Evolutionary conservation across 2,329 filamentous ascomycete genomes (phyloP).

Genomic region (Thelonectria olida): DNA sequence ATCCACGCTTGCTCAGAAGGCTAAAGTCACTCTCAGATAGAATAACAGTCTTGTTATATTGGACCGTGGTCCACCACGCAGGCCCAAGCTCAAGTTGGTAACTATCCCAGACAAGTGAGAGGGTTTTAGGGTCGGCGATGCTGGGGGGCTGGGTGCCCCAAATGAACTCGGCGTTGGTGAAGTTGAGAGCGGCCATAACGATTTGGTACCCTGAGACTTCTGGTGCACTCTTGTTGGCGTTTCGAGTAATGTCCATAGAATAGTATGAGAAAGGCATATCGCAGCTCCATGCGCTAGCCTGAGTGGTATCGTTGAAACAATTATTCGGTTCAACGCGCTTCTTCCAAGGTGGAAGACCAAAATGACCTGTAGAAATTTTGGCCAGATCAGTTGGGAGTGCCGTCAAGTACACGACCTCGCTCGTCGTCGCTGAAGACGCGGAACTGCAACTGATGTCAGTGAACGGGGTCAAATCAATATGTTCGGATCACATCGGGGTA

Average conservation of each 20-base stretch:
- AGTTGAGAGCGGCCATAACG: conserved; percentile 49
- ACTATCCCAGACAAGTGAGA: conserved; percentile 63
- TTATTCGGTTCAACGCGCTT: conserved; percentile 59
- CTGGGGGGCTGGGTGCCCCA: conserved; percentile 65
- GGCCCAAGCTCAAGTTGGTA: conserved; percentile 59
- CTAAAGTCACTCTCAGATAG: conserved; percentile 55
- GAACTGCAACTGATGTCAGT: conserved; percentile 18
- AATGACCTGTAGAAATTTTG: conserved; percentile 64
- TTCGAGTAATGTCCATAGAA: conserved; percentile 51
- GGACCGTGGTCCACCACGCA: conserved; percentile 62
- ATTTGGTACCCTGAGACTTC: conserved; percentile 52
- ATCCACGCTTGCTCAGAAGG: conserved; percentile 40
- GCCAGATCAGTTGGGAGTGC: conserved; percentile 61
- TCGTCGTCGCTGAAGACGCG: conserved; percentile 47
- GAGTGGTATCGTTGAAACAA: conserved; percentile 65
- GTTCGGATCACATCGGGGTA: neutral
- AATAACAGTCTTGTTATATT: conserved; percentile 66
- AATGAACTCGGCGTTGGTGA: conserved; percentile 52
- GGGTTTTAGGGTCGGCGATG: conserved; percentile 47
- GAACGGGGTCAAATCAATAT: neutral
- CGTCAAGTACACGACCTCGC: conserved; percentile 61
- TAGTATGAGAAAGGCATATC: conserved; percentile 59
- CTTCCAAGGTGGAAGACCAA: conserved; percentile 62
- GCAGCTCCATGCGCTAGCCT: conserved; percentile 72
- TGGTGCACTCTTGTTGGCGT: conserved; percentile 28